Evolutionary conservation across 345 rosid species (phyloP).

Genomic region (Citrus hindsii): DNA sequence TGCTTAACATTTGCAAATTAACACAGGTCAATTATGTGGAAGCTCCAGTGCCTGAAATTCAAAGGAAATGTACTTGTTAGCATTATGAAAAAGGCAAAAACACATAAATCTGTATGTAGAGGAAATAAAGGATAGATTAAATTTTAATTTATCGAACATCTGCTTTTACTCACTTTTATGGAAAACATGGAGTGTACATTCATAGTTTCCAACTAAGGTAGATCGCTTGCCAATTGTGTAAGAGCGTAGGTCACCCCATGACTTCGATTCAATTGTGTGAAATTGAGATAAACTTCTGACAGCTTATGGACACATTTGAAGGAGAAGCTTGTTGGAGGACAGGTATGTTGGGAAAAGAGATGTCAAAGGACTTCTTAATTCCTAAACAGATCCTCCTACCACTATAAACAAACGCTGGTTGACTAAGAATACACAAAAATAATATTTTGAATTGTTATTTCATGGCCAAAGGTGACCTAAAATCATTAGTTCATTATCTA

Average conservation of each 20-base stretch:
- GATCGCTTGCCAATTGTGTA: background rate
- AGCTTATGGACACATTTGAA: constrained; percentile 3
- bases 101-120: background rate
- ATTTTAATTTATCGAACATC: too few relatives aligned
- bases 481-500: too few relatives aligned
- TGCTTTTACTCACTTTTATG: background rate
- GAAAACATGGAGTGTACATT: background rate
- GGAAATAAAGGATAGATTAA: background rate
- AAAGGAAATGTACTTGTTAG: too few relatives aligned
- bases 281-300: background rate
- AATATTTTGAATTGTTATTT: too few relatives aligned
- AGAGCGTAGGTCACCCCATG: constrained; percentile 5
- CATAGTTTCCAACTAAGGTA: constrained; percentile 6
- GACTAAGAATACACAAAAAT: too few relatives aligned
- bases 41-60: constrained; percentile 9
- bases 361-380: too few relatives aligned
- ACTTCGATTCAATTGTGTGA: background rate
- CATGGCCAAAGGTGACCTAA: too few relatives aligned
- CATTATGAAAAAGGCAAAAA: background rate
- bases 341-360: background rate
- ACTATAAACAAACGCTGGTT: too few relatives aligned
- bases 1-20: background rate
- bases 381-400: too few relatives aligned
- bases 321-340: background rate
- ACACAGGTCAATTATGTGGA: background rate